These are phyloP conservation scores for Fusarium drepaniforme DNA, from an alignment of 2,329 filamentous ascomycete species.

Conservation along the genomic window DNA sequence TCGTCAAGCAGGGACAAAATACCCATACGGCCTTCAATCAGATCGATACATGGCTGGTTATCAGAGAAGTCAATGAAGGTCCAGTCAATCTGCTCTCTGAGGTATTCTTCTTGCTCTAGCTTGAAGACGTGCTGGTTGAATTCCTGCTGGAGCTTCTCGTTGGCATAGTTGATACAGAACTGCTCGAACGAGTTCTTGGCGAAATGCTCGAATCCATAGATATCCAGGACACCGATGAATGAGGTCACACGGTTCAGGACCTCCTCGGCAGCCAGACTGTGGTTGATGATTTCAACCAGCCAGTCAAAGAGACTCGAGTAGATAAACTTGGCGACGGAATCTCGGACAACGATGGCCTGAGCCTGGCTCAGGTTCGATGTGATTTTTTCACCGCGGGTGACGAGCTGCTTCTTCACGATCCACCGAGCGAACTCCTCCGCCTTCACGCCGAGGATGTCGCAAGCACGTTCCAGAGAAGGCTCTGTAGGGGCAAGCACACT, in stretches of 20 bases:
- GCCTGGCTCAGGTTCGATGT: slow-evolving; percentile 94
- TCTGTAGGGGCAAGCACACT: slow-evolving; percentile 86
- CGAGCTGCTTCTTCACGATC: slow-evolving; percentile 98
- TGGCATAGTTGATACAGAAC: slow-evolving; percentile 99
- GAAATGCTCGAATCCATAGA: slow-evolving; percentile 99
- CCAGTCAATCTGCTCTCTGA: slow-evolving; percentile 97
- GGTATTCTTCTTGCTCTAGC: slow-evolving; percentile 97
- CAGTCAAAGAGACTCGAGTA: slow-evolving; percentile 99
- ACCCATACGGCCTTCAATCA: slow-evolving; percentile 97
- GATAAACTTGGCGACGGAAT: slow-evolving; percentile 98
- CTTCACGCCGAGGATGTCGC: slow-evolving; percentile 88
- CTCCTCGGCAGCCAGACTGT: slow-evolving; percentile 87
- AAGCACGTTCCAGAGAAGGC: slow-evolving; percentile 84
- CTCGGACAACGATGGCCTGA: slow-evolving; percentile 92
- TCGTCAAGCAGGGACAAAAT: slow-evolving; percentile 94
- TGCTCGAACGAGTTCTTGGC: slow-evolving; percentile 99
- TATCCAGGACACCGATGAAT: slow-evolving; percentile 99
- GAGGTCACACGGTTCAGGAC: slow-evolving; percentile 85
- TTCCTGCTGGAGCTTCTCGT: slow-evolving; percentile 98
- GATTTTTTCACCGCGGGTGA: slow-evolving; percentile 97
- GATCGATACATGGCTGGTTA: slow-evolving; percentile 98
- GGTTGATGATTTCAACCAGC: slow-evolving; percentile 98
- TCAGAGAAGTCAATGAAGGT: slow-evolving; percentile 99
- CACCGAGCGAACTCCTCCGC: slow-evolving; percentile 91
- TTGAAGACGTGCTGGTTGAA: slow-evolving; percentile 99